Evolutionary conservation across 768 basidiomycete species (phyloP).

Genomic region (Mycena kentingensis): DNA sequence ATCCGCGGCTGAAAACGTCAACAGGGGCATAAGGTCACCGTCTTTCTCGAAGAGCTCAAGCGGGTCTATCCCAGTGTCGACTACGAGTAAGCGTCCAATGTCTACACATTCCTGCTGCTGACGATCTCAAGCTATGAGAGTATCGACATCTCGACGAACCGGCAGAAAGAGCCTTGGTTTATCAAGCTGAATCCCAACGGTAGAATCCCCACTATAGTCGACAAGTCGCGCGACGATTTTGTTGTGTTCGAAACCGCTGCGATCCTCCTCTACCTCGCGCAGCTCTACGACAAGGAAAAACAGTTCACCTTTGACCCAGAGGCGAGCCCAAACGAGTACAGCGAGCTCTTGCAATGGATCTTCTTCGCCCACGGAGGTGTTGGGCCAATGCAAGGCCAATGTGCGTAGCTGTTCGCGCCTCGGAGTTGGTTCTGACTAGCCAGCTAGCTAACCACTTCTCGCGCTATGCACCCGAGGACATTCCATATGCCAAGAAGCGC

Average conservation of each 20-base stretch:
- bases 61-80: conserved; percentile 44
- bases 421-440: background rate
- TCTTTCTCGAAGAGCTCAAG: conserved; percentile 59
- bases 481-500: conserved; percentile 69
- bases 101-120: background rate
- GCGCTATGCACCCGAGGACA: conserved; percentile 61
- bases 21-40: conserved; percentile 50
- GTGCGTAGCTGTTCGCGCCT: background rate
- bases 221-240: conserved; percentile 63
- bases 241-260: conserved; percentile 76
- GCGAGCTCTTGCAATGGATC: conserved; percentile 82
- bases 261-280: conserved; percentile 79
- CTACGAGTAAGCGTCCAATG: conserved; percentile 41
- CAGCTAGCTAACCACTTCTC: conserved; percentile 68
- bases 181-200: conserved; percentile 74
- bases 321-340: conserved; percentile 58
- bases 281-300: conserved; percentile 78
- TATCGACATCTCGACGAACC: conserved; percentile 61
- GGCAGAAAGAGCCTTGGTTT: conserved; percentile 82
- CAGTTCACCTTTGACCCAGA: conserved; percentile 65
- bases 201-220: conserved; percentile 6
- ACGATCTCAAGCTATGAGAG: conserved; percentile 42
- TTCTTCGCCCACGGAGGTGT: conserved; percentile 84
- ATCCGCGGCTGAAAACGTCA: conserved; percentile 47
- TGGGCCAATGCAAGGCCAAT: conserved; percentile 88